Conservation (phyloP, 2,329 filamentous ascomycete genomes). For the Setomelanomma holmii region DNA sequence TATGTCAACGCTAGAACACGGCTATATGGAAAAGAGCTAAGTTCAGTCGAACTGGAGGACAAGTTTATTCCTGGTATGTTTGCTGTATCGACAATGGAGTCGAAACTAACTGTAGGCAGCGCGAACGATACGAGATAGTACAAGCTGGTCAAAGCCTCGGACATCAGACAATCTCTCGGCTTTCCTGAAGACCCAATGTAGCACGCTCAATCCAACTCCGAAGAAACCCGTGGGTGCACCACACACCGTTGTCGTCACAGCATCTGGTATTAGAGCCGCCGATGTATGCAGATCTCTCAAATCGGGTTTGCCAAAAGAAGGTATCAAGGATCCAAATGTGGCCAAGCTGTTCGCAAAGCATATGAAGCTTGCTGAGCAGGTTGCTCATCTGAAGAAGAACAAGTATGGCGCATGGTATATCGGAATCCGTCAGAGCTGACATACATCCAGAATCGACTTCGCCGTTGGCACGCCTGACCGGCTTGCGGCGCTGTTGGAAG, state of each 20-base stretch:
- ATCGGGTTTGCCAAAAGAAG: conserved; percentile 52
- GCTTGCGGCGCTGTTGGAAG: conserved; percentile 80
- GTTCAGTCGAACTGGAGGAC: conserved; percentile 83
- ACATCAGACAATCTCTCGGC: conserved; percentile 75
- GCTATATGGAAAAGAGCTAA: conserved; percentile 81
- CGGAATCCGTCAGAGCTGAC: conserved; percentile 18
- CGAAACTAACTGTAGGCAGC: conserved; percentile 56
- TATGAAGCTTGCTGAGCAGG: conserved; percentile 90
- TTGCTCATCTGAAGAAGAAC: conserved; percentile 72
- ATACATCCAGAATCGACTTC: conserved; percentile 71
- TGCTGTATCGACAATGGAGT: background rate
- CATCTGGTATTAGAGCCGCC: conserved; percentile 83
- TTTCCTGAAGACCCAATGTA: conserved; percentile 75
- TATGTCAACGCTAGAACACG: conserved; percentile 81
- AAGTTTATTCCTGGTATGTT: conserved; percentile 75
- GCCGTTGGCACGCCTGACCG: conserved; percentile 89
- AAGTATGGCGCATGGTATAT: conserved; percentile 53
- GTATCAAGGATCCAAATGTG: conserved; percentile 72
- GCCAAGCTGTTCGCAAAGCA: conserved; percentile 98
- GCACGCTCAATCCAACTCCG: conserved; percentile 68
- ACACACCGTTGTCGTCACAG: conserved; percentile 88
- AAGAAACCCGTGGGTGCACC: conserved; percentile 64
- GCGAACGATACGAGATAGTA: conserved; percentile 79
- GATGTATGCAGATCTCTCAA: conserved; percentile 84
- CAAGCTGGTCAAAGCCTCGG: conserved; percentile 71